Conservation (phyloP, 2,329 filamentous ascomycete genomes). For the Claviceps sp. region DNA sequence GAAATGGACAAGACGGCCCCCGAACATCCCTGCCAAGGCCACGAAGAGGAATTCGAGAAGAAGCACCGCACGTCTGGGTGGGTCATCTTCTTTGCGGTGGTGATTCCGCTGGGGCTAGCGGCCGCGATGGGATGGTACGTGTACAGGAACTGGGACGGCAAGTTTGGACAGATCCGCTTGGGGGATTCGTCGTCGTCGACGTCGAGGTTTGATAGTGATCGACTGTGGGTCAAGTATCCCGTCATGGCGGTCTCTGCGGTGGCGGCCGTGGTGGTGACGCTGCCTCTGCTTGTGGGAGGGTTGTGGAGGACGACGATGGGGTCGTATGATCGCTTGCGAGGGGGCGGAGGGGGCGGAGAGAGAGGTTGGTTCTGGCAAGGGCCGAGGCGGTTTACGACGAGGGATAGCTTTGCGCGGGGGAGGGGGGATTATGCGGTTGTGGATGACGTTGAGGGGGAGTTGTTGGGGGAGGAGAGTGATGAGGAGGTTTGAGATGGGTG, state of each 20-base stretch:
- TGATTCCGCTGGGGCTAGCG: slow-evolving; percentile 61
- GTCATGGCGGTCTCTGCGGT: slow-evolving; percentile 57
- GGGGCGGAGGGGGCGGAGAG: slow-evolving; percentile 32
- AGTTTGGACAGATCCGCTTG: slow-evolving; percentile 84
- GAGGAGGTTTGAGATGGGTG: slow-evolving; percentile 50
- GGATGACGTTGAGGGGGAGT: slow-evolving; percentile 86
- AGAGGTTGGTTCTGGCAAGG: slow-evolving; percentile 40
- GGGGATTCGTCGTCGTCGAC: slow-evolving; percentile 46
- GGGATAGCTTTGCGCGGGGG: slow-evolving; percentile 77
- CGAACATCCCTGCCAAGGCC: slow-evolving; percentile 52
- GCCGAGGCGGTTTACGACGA: slow-evolving; percentile 66
- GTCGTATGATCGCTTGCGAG: slow-evolving; percentile 34
- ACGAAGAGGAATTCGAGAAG: slow-evolving; percentile 67
- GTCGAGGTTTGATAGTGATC: slow-evolving; percentile 47
- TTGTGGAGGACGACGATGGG: slow-evolving; percentile 54
- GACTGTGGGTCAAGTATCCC: slow-evolving; percentile 69
- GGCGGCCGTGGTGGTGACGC: slow-evolving; percentile 43
- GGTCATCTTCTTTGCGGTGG: slow-evolving; percentile 73
- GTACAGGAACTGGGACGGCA: slow-evolving; percentile 71
- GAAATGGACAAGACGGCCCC: slow-evolving; percentile 56
- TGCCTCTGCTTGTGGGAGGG: slow-evolving; percentile 60
- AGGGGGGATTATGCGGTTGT: slow-evolving; percentile 80
- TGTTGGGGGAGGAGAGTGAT: slow-evolving; percentile 86
- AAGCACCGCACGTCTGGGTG: slow-evolving; percentile 58
- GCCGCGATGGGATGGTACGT: slow-evolving; percentile 69